Percentiles rank a stretch among this genome's conserved stretches.
These are phyloP conservation scores for Blastomyces gilchristii DNA, from an alignment of 2,329 filamentous ascomycete species.

Conservation along the genomic window DNA sequence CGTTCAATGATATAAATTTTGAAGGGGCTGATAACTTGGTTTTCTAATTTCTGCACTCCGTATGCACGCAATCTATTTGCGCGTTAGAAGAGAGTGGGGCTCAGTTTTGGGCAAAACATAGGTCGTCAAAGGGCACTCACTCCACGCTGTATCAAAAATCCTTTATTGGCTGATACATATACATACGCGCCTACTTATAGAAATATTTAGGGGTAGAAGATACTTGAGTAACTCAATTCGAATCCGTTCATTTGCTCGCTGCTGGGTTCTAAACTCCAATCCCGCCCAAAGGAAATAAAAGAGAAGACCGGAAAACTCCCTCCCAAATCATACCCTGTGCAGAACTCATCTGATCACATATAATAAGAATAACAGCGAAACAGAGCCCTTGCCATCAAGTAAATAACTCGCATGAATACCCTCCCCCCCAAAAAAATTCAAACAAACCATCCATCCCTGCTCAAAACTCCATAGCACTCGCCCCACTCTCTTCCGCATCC, in stretches of 20 bases:
- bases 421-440: not conserved
- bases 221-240: not conserved
- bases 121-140: no score
- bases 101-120: no score
- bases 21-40: no score
- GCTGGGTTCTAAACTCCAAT: not conserved
- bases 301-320: not conserved
- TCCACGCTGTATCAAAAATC: no score
- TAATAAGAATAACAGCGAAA: not conserved
- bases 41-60: not conserved
- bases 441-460: not conserved
- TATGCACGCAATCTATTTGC: no score
- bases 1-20: no score
- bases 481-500: conserved; percentile 19
- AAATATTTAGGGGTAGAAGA: no score
- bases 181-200: no score
- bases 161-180: no score
- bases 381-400: not conserved
- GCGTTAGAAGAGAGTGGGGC: no score
- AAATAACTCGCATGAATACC: not conserved
- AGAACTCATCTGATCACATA: not conserved
- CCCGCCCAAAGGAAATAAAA: not conserved
- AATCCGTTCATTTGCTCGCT: not conserved
- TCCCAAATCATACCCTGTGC: not conserved
- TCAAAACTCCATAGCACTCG: conserved; percentile 53